Evolutionary conservation across 306 rosid genomes (phyloP), one percentile per base, ranked within the genome.

Genomic region (Vigna angularis): DNA sequence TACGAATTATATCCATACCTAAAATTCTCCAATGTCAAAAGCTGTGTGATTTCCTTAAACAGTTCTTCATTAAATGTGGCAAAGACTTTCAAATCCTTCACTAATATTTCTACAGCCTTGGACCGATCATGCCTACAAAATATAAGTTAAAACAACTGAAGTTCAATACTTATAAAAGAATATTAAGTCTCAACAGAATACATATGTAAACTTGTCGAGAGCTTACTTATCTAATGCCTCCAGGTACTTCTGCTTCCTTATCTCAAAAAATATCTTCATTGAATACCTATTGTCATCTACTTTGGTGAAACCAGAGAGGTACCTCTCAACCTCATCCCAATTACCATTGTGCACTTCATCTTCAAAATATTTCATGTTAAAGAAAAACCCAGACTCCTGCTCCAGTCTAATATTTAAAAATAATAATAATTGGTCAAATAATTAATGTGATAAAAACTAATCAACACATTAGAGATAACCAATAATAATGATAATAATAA

Each of bases 1-100:
- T n/a, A 50, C 24, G 49, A 32, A 12, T 18, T 32, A 58, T 28
- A 38, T 5, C 47, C 47, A 42, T 42, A 95, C 98, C 98, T 95
- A 79, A 95, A 95, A 74, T 95, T 90, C 84, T 95, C 98, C 92
- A 95, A 82, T 62, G 98, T 95, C 94, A 93, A 69, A 18, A 95
- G 99, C 90, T 95, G 99, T 18, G 99, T 93, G 85, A 95, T 95
- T 83, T 95, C 99, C 98, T 95, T 93, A 84, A 93, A 93, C 66
- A 95, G 85, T 51, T 95, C 99, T 81, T 95, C 99, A 28, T 95
- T 95, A 76, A 95, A 95, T 66, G 99, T 91, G 40, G 98, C 89
- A 82, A 95, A 95, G 74, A 95, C 98, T 84, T 95, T 95, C 81
- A 95, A 88, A 83, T 95, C 98, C 90, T 93, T 95, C 52, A 95